A percentile compares a stretch with the other conserved stretches of the same genome.
Conservation (phyloP, 2,329 filamentous ascomycete genomes). For the Leptographium flavum region DNA sequence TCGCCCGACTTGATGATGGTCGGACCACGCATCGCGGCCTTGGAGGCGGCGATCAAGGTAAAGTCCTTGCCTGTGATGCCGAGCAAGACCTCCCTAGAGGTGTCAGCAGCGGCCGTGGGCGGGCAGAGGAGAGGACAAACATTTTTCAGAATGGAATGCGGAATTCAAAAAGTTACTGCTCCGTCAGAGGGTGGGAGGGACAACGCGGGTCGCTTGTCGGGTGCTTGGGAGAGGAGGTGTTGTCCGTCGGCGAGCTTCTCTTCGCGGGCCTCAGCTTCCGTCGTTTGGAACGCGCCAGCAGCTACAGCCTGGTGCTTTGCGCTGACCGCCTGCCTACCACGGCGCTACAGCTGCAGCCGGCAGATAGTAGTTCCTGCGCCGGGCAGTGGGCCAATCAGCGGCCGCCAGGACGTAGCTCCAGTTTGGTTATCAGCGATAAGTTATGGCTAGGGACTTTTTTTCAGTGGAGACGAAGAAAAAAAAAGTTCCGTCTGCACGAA, state of each 20-base stretch:
- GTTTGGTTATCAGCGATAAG: not conserved
- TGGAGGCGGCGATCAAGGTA: conserved; percentile 91
- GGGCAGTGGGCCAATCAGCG: conserved; percentile 1
- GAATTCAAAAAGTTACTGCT: too few species aligned
- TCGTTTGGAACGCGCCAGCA: conserved; percentile 16
- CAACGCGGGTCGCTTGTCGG: too few species aligned
- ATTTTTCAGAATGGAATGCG: not conserved
- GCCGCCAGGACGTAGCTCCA: not conserved
- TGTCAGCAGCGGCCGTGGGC: conserved; percentile 4
- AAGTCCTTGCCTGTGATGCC: conserved; percentile 99
- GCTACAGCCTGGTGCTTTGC: conserved; percentile 25
- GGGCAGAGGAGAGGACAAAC: not conserved
- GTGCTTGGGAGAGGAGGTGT: too few species aligned
- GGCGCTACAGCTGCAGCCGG: conserved; percentile 2
- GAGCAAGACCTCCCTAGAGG: conserved; percentile 80
- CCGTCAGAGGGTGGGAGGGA: not conserved
- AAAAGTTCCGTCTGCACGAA: conserved; percentile 5
- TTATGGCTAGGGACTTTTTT: conserved; percentile 4
- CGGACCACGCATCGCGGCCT: conserved; percentile 94
- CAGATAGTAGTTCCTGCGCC: conserved; percentile 9
- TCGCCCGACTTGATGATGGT: conserved; percentile 90
- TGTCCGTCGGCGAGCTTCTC: not conserved
- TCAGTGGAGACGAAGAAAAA: conserved; percentile 10
- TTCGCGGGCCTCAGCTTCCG: not conserved
- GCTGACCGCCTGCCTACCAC: conserved; percentile 8